Conservation (phyloP, 345 rosid species). For the Linum usitatissimum region DNA sequence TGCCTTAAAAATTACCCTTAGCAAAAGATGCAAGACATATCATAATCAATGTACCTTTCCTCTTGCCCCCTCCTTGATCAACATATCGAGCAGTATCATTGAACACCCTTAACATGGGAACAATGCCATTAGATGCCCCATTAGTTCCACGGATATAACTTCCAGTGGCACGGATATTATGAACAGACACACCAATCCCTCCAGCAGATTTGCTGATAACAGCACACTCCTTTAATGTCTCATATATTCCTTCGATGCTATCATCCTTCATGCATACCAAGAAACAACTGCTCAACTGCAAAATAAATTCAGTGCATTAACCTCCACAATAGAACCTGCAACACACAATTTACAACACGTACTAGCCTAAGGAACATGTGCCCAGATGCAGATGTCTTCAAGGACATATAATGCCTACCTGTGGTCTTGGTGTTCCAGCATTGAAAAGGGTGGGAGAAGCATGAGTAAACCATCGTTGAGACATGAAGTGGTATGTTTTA, state of each 20-base stretch:
- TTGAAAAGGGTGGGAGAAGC: constrained; percentile 93
- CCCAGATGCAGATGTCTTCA: background rate
- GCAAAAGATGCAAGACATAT: background rate
- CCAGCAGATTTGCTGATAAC: constrained; percentile 94
- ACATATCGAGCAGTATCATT: constrained; percentile 86
- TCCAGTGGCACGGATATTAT: constrained; percentile 72
- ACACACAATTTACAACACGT: background rate
- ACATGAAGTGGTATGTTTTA: constrained; percentile 80
- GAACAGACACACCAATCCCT: constrained; percentile 83
- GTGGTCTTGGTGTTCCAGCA: constrained; percentile 88
- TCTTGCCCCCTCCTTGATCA: constrained; percentile 87
- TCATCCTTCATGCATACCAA: constrained; percentile 88
- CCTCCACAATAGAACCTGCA: background rate
- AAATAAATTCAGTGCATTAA: constrained; percentile 3
- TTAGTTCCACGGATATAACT: constrained; percentile 71
- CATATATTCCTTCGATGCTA: constrained; percentile 89
- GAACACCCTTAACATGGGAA: constrained; percentile 73
- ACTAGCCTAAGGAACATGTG: background rate
- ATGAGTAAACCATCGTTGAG: constrained; percentile 94
- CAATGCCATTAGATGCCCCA: constrained; percentile 76
- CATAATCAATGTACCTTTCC: constrained; percentile 42
- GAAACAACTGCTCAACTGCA: constrained; percentile 86
- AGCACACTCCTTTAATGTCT: constrained; percentile 87
- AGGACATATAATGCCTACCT: constrained; percentile 25
- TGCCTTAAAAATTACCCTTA: background rate